These are phyloP conservation scores for Piper betle DNA, from an alignment of 164 flowering plant genomes.

Conservation along the genomic window DNA sequence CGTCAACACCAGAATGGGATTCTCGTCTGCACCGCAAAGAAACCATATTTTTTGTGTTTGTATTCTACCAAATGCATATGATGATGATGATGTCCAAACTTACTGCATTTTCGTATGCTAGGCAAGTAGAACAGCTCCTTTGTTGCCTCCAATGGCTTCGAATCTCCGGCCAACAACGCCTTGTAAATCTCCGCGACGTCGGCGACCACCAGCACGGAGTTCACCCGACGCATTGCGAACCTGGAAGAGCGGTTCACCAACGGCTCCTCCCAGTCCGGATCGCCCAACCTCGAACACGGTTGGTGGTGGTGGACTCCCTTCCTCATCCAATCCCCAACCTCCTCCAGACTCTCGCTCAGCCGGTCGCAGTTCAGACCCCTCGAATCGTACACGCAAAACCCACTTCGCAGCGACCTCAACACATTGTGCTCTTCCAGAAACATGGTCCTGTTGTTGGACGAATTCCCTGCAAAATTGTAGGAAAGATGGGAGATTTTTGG, in stretches of 20 bases:
- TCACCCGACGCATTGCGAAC: slow-evolving; percentile 36
- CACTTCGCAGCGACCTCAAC: slow-evolving; percentile 48
- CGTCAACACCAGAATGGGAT: slow-evolving; percentile 56
- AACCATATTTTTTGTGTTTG: neutral
- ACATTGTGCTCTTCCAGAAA: slow-evolving; percentile 72
- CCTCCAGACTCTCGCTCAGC: slow-evolving; percentile 27
- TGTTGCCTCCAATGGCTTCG: slow-evolving; percentile 38
- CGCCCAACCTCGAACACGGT: slow-evolving; percentile 38
- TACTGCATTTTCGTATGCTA: slow-evolving; percentile 45
- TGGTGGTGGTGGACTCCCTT: slow-evolving; percentile 62
- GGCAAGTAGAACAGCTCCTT: slow-evolving; percentile 40
- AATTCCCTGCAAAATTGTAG: slow-evolving; percentile 14
- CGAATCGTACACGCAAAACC: slow-evolving; percentile 67
- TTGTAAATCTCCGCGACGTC: slow-evolving; percentile 40
- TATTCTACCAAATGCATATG: slow-evolving; percentile 1
- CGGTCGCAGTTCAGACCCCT: slow-evolving; percentile 38
- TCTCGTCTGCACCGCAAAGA: slow-evolving; percentile 40
- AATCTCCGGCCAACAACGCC: slow-evolving; percentile 32
- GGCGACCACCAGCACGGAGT: slow-evolving; percentile 51
- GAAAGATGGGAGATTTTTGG: neutral
- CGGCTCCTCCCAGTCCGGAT: slow-evolving; percentile 6
- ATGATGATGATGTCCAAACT: slow-evolving; percentile 9
- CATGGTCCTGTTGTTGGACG: slow-evolving; percentile 30
- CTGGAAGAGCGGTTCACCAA: slow-evolving; percentile 19
- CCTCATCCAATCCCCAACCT: slow-evolving; percentile 36